Evolutionary conservation across 2,329 filamentous ascomycete genomes (phyloP).

Genomic region (Teratosphaeria epicoccoides): DNA sequence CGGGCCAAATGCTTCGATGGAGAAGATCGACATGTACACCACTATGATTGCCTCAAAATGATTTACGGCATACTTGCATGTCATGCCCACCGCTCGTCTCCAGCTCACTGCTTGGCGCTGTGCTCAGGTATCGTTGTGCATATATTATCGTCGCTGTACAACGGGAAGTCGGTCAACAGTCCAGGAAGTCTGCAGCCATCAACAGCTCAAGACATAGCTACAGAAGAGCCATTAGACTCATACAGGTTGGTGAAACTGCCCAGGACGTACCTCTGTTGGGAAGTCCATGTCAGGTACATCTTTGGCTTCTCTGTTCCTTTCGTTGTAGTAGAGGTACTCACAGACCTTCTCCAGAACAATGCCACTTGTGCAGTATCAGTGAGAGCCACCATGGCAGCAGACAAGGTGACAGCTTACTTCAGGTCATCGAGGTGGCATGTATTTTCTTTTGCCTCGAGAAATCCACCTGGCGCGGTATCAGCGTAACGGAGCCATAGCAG

Average conservation of each 20-base stretch:
- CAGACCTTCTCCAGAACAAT: conserved; percentile 68
- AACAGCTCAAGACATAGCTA: conserved; percentile 69
- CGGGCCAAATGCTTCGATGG: no score
- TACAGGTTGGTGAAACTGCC: neutral
- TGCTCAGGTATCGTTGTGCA: neutral
- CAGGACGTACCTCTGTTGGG: conserved; percentile 38
- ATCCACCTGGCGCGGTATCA: conserved; percentile 40
- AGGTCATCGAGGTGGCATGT: conserved; percentile 62
- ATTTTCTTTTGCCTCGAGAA: conserved; percentile 53
- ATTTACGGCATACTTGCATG: neutral
- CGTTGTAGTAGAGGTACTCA: conserved; percentile 76
- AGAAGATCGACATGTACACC: neutral
- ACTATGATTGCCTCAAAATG: neutral
- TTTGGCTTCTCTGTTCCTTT: conserved; percentile 57
- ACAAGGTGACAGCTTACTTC: conserved; percentile 45
- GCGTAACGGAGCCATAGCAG: no score
- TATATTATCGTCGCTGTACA: neutral
- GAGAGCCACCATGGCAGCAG: conserved; percentile 1
- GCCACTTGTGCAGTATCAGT: conserved; percentile 39
- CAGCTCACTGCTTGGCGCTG: neutral
- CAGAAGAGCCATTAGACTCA: neutral
- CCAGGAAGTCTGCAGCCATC: conserved; percentile 66
- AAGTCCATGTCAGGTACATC: conserved; percentile 75
- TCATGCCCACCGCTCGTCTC: neutral
- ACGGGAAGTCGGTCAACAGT: conserved; percentile 21